These are phyloP conservation scores for Yueomyces sp. DNA, from an alignment of 805 yeast genomes.

Conservation along the genomic window DNA sequence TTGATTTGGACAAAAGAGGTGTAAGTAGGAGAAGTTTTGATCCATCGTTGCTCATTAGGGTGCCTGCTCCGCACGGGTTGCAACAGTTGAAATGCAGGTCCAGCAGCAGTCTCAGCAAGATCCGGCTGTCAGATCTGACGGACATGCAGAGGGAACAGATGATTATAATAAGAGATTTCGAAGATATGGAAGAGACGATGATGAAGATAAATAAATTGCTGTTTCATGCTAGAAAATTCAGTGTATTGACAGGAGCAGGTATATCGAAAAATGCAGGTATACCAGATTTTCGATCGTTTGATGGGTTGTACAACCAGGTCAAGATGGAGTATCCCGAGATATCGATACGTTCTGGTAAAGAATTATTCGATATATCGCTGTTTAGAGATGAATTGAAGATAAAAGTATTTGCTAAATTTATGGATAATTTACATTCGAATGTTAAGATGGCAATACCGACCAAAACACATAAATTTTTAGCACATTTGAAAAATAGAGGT, in stretches of 20 bases:
- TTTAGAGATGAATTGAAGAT: slow-evolving; percentile 58
- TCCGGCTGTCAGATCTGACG: not conserved
- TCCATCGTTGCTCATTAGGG: not conserved
- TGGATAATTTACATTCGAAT: slow-evolving; percentile 62
- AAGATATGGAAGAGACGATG: slow-evolving; percentile 7
- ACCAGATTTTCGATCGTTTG: slow-evolving; percentile 81
- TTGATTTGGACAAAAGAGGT: too few relatives aligned
- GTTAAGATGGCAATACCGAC: slow-evolving; percentile 66
- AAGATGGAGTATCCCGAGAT: slow-evolving; percentile 45
- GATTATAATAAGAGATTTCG: slow-evolving; percentile 6
- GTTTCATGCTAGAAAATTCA: slow-evolving; percentile 31
- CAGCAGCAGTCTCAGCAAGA: not conserved
- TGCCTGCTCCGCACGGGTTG: not conserved
- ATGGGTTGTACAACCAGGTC: slow-evolving; percentile 70
- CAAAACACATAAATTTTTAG: slow-evolving; percentile 65
- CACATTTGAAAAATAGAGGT: slow-evolving; percentile 40
- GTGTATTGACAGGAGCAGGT: slow-evolving; percentile 88
- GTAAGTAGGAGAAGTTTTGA: too few relatives aligned
- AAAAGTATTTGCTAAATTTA: slow-evolving; percentile 71
- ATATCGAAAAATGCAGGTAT: slow-evolving; percentile 95
- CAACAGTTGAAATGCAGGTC: not conserved
- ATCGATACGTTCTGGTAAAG: slow-evolving; percentile 65
- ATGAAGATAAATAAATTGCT: slow-evolving; percentile 17
- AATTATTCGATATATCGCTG: slow-evolving; percentile 75
- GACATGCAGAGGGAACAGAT: slow-evolving; percentile 10